These are phyloP conservation scores for Sporothrix inflata DNA, from an alignment of 2,329 filamentous ascomycete species.

Conservation along the genomic window DNA sequence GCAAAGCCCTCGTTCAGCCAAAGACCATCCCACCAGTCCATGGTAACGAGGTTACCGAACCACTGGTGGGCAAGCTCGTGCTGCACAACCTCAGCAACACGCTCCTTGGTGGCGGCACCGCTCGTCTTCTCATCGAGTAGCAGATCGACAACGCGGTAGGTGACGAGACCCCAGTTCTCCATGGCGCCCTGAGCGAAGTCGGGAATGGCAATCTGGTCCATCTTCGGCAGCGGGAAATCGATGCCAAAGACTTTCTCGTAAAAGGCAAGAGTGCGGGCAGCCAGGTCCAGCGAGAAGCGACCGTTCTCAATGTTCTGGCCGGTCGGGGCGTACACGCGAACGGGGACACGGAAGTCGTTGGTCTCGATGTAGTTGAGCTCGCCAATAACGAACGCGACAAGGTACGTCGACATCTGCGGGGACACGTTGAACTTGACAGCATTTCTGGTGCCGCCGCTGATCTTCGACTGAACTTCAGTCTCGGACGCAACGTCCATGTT, in stretches of 20 bases:
- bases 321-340: slow-evolving; percentile 91
- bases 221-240: slow-evolving; percentile 85
- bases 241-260: slow-evolving; percentile 95
- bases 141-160: slow-evolving; percentile 89
- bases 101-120: slow-evolving; percentile 85
- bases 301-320: slow-evolving; percentile 90
- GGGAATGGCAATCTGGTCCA: slow-evolving; percentile 95
- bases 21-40: slow-evolving; percentile 92
- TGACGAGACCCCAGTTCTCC: slow-evolving; percentile 98
- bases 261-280: slow-evolving; percentile 85
- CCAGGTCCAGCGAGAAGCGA: slow-evolving; percentile 85
- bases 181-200: slow-evolving; percentile 96
- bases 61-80: slow-evolving; percentile 94
- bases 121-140: slow-evolving; percentile 90
- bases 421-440: slow-evolving; percentile 90
- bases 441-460: slow-evolving; percentile 70
- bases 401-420: slow-evolving; percentile 93
- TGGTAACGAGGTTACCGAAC: slow-evolving; percentile 90
- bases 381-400: slow-evolving; percentile 90
- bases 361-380: slow-evolving; percentile 94
- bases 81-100: slow-evolving; percentile 93
- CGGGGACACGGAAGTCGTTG: slow-evolving; percentile 85
- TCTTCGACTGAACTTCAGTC: slow-evolving; percentile 68
- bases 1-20: slow-evolving; percentile 93
- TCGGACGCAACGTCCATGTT: slow-evolving; percentile 94